These are phyloP conservation scores for Cenchrus americanus DNA, from an alignment of 176 grass and related monocot species.

Conservation along the genomic window DNA sequence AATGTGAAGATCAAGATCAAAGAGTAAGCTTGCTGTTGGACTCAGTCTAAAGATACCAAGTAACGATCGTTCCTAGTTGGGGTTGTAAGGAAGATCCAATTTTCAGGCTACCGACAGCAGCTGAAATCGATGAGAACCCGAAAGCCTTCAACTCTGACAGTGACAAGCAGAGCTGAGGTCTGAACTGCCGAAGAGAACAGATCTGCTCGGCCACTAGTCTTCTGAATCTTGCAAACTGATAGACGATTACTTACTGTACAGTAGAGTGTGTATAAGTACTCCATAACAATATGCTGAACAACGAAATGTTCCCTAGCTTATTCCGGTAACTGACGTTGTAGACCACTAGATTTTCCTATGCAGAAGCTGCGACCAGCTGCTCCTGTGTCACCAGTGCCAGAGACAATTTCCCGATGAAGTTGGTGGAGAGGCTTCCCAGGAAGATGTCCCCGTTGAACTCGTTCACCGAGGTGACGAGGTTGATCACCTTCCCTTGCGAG, in stretches of 20 bases:
- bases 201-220: not conserved
- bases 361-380: not conserved
- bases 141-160: not conserved
- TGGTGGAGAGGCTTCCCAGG: conserved; percentile 47
- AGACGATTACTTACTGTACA: not conserved
- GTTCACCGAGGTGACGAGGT: conserved; percentile 58
- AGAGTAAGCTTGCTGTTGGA: too few species aligned
- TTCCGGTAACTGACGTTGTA: not conserved
- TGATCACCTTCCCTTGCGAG: conserved; percentile 55
- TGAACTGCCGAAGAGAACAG: not conserved
- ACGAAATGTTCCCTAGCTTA: not conserved
- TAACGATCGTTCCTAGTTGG: not conserved
- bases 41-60: too few species aligned
- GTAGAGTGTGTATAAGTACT: not conserved
- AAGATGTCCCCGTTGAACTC: conserved; percentile 70
- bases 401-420: conserved; percentile 71
- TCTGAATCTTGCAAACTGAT: conserved; percentile 2
- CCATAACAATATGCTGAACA: not conserved
- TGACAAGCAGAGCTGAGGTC: not conserved
- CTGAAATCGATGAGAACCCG: conserved; percentile 26
- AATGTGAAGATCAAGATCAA: too few species aligned
- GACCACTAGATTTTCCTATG: not conserved
- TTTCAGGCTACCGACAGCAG: not conserved
- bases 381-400: conserved; percentile 25
- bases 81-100: conserved; percentile 19